Conservation (phyloP, 805 yeast genomes). For the Cyberlindnera nakhonratchasimensis region DNA sequence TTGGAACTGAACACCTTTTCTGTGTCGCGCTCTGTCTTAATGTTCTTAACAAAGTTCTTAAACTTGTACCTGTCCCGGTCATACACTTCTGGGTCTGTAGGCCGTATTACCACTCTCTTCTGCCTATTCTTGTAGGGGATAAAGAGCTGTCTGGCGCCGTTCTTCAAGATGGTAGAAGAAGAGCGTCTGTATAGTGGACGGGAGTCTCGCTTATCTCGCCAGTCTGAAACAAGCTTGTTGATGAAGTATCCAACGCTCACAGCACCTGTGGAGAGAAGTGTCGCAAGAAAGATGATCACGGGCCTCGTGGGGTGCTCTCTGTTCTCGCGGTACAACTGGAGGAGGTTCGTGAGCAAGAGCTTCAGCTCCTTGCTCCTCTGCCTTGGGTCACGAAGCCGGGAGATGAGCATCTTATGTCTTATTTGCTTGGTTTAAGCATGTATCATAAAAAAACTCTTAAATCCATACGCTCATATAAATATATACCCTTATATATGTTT, state of each 20-base stretch:
- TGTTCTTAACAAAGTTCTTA: constrained; percentile 27
- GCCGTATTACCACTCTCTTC: constrained; percentile 27
- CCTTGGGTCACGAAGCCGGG: constrained; percentile 20
- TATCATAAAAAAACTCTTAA: too few species aligned
- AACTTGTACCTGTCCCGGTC: constrained; percentile 28
- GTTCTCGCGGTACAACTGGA: constrained; percentile 28
- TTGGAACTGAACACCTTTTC: constrained; percentile 47
- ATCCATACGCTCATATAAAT: too few species aligned
- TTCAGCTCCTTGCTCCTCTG: constrained; percentile 22
- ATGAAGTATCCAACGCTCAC: constrained; percentile 21
- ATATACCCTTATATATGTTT: too few species aligned
- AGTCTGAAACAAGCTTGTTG: constrained; percentile 28
- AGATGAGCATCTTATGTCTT: constrained; percentile 11
- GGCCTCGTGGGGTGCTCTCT: constrained; percentile 27
- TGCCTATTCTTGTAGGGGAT: constrained; percentile 29
- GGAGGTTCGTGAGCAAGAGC: constrained; percentile 21
- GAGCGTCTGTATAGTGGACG: constrained; percentile 29
- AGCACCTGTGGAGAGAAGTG: constrained; percentile 25
- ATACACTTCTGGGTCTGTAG: constrained; percentile 28
- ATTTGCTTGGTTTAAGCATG: not conserved
- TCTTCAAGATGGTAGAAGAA: constrained; percentile 27
- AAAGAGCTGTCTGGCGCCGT: constrained; percentile 30
- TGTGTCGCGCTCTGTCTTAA: constrained; percentile 20
- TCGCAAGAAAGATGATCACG: constrained; percentile 27
- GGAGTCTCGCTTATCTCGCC: constrained; percentile 28